A percentile compares a stretch with the other conserved stretches of the same genome.
These are phyloP conservation scores for Tuber umbilicatum DNA, from an alignment of 495 filamentous ascomycete genomes.

Conservation along the genomic window DNA sequence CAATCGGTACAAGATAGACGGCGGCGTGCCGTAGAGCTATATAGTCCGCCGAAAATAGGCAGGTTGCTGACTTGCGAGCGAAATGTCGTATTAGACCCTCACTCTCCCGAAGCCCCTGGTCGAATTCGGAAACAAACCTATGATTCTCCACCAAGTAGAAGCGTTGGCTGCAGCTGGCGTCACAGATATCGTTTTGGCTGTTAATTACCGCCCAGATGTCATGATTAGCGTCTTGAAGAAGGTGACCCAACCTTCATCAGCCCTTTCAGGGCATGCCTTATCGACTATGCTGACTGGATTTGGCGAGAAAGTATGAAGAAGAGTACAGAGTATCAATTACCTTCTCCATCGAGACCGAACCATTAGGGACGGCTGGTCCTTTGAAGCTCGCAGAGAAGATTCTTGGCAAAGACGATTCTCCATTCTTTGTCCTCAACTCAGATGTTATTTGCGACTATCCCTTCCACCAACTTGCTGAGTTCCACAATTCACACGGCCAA, in stretches of 20 bases:
- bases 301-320: slow-evolving; percentile 65
- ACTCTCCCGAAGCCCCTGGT: slow-evolving; percentile 96
- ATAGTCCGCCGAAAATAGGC: neutral
- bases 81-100: slow-evolving; percentile 60
- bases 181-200: slow-evolving; percentile 94
- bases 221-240: slow-evolving; percentile 74
- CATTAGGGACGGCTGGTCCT: slow-evolving; percentile 90
- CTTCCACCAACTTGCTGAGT: slow-evolving; percentile 78
- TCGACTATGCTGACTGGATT: slow-evolving; percentile 3
- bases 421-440: slow-evolving; percentile 97
- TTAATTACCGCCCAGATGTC: slow-evolving; percentile 97
- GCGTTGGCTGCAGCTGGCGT: slow-evolving; percentile 90
- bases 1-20: neutral
- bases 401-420: slow-evolving; percentile 83
- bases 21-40: neutral
- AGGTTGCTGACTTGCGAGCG: slow-evolving; percentile 25
- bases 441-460: slow-evolving; percentile 98
- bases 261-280: neutral
- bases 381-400: slow-evolving; percentile 93
- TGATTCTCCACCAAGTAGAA: slow-evolving; percentile 98
- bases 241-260: slow-evolving; percentile 41
- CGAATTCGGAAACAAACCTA: slow-evolving; percentile 96
- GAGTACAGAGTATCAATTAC: slow-evolving; percentile 88
- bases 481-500: slow-evolving; percentile 85
- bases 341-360: slow-evolving; percentile 93